A percentile compares a stretch with the other conserved stretches of the same genome.
These are phyloP conservation scores for Aeschynomene evenia DNA, from an alignment of 306 rosid genomes.

Conservation along the genomic window DNA sequence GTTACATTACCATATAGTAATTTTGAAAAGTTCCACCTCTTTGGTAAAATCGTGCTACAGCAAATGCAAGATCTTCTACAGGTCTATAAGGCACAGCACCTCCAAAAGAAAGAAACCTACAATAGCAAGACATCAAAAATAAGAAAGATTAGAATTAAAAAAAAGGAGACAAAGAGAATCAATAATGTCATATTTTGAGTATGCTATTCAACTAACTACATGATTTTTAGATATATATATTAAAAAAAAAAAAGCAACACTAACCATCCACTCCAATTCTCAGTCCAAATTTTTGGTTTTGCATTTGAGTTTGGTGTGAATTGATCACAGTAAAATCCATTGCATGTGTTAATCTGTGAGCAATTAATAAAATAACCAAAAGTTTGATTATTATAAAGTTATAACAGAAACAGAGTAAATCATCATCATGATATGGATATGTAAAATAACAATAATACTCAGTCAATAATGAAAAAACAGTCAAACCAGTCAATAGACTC, in stretches of 20 bases:
- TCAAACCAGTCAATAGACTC: too few relatives aligned
- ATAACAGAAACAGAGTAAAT: neutral
- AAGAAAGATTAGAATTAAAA: neutral
- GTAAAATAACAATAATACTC: too few relatives aligned
- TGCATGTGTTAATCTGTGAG: constrained; percentile 85
- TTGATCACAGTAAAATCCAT: constrained; percentile 88
- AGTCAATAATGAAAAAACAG: too few relatives aligned
- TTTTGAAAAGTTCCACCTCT: constrained; percentile 92
- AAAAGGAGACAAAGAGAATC: neutral
- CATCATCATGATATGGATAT: neutral
- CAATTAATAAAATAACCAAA: constrained; percentile 5
- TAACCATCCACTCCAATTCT: constrained; percentile 91
- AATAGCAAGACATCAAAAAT: neutral
- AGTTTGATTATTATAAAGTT: neutral
- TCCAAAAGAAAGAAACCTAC: constrained; percentile 82
- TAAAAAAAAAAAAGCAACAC: constrained; percentile 21
- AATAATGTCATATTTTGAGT: constrained; percentile 6
- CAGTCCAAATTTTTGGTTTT: constrained; percentile 95
- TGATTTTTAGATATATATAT: neutral
- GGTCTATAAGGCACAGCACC: constrained; percentile 85
- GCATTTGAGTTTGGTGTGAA: constrained; percentile 70
- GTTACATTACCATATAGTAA: constrained; percentile 78
- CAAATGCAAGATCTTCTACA: constrained; percentile 82
- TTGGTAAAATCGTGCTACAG: constrained; percentile 91
- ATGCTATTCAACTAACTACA: constrained; percentile 6